Evolutionary conservation across 2,329 filamentous ascomycete species (phyloP).

Genomic region (Zymoseptoria tritici): DNA sequence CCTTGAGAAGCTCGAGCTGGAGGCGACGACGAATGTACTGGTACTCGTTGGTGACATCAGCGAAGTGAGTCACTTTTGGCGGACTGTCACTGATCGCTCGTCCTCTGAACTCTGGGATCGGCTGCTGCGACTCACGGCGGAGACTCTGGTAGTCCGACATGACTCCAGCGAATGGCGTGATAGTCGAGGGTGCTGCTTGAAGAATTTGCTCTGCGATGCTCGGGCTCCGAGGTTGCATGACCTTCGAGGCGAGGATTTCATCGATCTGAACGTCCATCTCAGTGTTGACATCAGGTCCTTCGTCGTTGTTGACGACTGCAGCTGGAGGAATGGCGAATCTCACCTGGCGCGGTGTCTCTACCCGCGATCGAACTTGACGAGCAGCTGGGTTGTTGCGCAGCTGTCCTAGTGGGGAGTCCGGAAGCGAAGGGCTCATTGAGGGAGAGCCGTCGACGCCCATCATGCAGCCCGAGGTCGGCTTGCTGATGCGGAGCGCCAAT

Average conservation of each 20-base stretch:
- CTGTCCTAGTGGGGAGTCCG: not conserved
- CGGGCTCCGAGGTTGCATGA: not conserved
- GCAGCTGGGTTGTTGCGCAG: not conserved
- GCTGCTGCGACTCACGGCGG: not conserved
- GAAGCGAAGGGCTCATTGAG: not conserved
- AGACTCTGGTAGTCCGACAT: not conserved
- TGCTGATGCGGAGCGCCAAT: not conserved
- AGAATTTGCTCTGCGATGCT: not conserved
- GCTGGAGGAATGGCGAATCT: not conserved
- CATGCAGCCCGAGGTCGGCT: not conserved
- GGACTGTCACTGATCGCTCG: not conserved
- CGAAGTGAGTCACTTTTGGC: not conserved
- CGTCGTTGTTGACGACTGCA: not conserved
- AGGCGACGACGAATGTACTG: conserved; percentile 9
- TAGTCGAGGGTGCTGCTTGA: not conserved
- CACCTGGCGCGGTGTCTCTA: not conserved
- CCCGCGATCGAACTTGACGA: not conserved
- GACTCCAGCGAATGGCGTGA: not conserved
- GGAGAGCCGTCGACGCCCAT: not conserved
- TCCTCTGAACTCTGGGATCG: not conserved
- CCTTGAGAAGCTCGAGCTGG: conserved; percentile 5
- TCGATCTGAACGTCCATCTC: not conserved
- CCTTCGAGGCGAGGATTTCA: not conserved
- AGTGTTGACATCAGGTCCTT: not conserved
- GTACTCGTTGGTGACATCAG: not conserved